Base-by-base conservation (phyloP, 768 basidiomycete genomes). In the Mycena alexandri region DNA sequence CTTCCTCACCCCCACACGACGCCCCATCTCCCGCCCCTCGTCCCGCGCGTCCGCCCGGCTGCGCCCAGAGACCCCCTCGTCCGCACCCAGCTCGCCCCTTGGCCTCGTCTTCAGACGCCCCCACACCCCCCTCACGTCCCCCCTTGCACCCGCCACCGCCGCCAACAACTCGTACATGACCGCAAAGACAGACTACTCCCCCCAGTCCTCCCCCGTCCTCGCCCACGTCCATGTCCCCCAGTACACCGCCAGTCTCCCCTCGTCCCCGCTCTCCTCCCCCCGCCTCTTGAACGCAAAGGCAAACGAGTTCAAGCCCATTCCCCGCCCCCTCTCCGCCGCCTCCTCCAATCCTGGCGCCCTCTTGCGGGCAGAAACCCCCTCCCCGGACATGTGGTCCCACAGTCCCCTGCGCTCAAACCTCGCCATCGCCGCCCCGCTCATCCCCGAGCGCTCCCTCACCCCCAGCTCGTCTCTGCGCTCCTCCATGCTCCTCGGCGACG, bases 381-480 rank as follows among this genome's bases (percentile, higher is more conserved):
- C 93, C 9, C 93, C 93, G 14, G 95, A 96, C 82, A 77, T 95
- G 59, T 97, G 95, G 95, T 88, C 93, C 3, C 93, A 93, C 76
- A 86, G 82, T 72, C 88, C 86, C 44, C 85, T 85, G 36, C 85
- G 93, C 1, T 93, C 93, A 16, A 97, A 95, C 75, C 86, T 98
- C 11, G 95, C 95, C 41, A 96, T 97, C 67, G 95, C 95, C 10
- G 93, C 94, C 0, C 96, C 96, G 6, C 83, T 98, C 24, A 85
- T 95, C 50, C 92, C 93, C 52, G 93, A 94, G 34, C 85, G 89
- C 47, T 84, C 90, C 7, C 81, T 85, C 51, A 91, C 92, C 0
- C 92, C 93, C 13, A 92, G 88, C 65, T 90, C 90, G 29, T 85
- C 85, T 5, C 81, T 92, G 33, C 89, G 91, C 43, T 87, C 90